Evolutionary conservation across 2,329 filamentous ascomycete genomes (phyloP), one percentile per base, ranked within the genome.

Genomic region (Fusarium tricinctum): DNA sequence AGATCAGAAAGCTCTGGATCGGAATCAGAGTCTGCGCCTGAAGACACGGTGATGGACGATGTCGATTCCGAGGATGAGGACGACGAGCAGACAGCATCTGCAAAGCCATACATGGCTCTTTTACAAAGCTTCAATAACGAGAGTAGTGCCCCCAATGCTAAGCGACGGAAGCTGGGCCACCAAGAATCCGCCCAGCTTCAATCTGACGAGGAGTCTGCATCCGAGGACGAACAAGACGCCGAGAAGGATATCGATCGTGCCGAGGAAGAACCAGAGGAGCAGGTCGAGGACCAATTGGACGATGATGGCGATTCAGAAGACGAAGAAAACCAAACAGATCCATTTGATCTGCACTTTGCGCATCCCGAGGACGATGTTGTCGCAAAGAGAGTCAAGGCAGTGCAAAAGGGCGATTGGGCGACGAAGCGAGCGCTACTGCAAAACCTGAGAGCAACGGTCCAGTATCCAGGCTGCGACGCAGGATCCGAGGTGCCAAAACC

Each of bases 291-390:
- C 8, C 63, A 74, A 26, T 44, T 64, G n/a, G 69, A 79, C 5
- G 58, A 60, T 8, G 63, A 81, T 15, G 61, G 66, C 0, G 78
- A 81, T 12, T 84, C 84, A 20, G 82, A 84, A 48, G 85, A 87
- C 43, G 83, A 86, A 15, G 83, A 85, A 47, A 83, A 88, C 66
- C 77, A 81, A 28, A 80, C 78, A 3, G 92, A 97, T 77, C 91
- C 93, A 0, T 97, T 97, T 74, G 91, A 96, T 67, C 80, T 83
- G 9, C 95, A 97, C 79, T 97, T 97, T 76, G 87, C 88, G 33
- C 84, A 84, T 42, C 88, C 89, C 0, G 86, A 94, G 45, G 87
- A 91, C 48, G 83, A 85, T 8, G 79, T 85, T 42, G 80, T 93
- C 9, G 80, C 84, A 3, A 80, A 81, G 69, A 86, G 81, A n/a